phyloP scores from a whole-genome alignment of 1,139 yeast genomes.

The Taphrina pruni region DNA sequence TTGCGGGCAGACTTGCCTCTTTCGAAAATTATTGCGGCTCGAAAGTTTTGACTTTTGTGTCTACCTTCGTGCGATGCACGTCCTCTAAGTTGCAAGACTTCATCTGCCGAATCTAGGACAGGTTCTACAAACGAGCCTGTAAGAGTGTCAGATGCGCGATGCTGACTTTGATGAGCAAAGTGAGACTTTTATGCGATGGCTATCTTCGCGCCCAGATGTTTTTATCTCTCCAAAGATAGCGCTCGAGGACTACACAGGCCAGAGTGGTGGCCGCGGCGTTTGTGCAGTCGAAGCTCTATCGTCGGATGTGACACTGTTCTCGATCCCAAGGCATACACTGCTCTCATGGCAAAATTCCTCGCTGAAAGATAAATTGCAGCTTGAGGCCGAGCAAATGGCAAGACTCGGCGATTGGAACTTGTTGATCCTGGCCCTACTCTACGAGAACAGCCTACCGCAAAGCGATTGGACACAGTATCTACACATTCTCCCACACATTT shows the following conservation, averaged over 20 bases:
- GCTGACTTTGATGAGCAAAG: slow-evolving; percentile 53
- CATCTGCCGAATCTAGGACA: no score
- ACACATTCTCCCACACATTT: slow-evolving; percentile 66
- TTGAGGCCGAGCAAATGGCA: slow-evolving; percentile 50
- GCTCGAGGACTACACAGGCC: slow-evolving; percentile 64
- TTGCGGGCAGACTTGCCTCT: slow-evolving; percentile 6
- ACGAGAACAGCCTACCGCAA: slow-evolving; percentile 57
- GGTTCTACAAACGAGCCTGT: no score
- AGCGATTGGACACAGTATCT: slow-evolving; percentile 76
- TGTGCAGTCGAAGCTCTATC: slow-evolving; percentile 67
- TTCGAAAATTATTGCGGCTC: background rate
- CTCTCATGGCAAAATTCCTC: slow-evolving; percentile 64
- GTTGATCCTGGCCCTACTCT: slow-evolving; percentile 68
- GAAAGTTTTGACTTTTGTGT: slow-evolving; percentile 29
- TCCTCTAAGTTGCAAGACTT: no score
- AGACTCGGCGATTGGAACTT: slow-evolving; percentile 74
- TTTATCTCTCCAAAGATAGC: slow-evolving; percentile 62
- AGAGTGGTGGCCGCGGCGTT: slow-evolving; percentile 78
- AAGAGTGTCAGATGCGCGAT: slow-evolving; percentile 1
- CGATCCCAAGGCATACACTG: slow-evolving; percentile 66
- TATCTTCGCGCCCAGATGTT: slow-evolving; percentile 55
- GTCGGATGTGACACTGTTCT: slow-evolving; percentile 64
- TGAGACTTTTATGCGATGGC: slow-evolving; percentile 61
- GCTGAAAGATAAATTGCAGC: slow-evolving; percentile 53
- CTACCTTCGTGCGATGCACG: background rate